Conservation (phyloP, 176 grass and related monocot species). For the Oropetium thomaeum region DNA sequence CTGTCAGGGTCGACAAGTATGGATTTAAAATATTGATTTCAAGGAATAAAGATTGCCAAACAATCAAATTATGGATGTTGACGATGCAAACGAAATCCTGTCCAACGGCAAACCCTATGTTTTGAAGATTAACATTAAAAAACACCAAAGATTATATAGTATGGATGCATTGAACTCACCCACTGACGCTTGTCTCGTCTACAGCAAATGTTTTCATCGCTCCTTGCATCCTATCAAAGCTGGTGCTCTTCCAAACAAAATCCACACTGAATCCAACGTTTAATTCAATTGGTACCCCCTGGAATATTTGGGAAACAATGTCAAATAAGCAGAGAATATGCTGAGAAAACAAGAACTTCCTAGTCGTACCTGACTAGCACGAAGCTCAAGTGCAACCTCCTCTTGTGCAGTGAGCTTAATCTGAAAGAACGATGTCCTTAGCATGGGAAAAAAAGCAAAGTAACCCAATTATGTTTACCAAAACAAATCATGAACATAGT, state of each 20-base stretch:
- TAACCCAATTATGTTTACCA: neutral
- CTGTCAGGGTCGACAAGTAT: neutral
- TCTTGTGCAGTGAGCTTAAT: conserved; percentile 98
- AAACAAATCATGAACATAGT: conserved; percentile 9
- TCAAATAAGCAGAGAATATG: conserved; percentile 3
- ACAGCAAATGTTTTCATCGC: conserved; percentile 99
- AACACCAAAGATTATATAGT: neutral
- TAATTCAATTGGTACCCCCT: conserved; percentile 92
- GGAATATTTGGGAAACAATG: conserved; percentile 27
- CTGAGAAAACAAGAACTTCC: conserved; percentile 12
- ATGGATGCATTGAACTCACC: conserved; percentile 57
- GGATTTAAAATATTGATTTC: neutral
- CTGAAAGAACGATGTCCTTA: conserved; percentile 47
- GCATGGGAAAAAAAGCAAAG: conserved; percentile 19
- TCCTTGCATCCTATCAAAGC: conserved; percentile 99
- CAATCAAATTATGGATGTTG: neutral
- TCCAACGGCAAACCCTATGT: neutral
- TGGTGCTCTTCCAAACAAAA: conserved; percentile 99
- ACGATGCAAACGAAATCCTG: neutral
- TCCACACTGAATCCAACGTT: conserved; percentile 94
- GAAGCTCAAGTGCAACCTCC: conserved; percentile 98
- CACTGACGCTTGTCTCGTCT: conserved; percentile 99
- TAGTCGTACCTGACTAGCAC: conserved; percentile 73
- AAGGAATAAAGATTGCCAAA: neutral
- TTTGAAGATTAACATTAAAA: neutral